These are phyloP conservation scores for Ogataea paraovalis DNA, from an alignment of 805 yeast genomes.

Conservation along the genomic window DNA sequence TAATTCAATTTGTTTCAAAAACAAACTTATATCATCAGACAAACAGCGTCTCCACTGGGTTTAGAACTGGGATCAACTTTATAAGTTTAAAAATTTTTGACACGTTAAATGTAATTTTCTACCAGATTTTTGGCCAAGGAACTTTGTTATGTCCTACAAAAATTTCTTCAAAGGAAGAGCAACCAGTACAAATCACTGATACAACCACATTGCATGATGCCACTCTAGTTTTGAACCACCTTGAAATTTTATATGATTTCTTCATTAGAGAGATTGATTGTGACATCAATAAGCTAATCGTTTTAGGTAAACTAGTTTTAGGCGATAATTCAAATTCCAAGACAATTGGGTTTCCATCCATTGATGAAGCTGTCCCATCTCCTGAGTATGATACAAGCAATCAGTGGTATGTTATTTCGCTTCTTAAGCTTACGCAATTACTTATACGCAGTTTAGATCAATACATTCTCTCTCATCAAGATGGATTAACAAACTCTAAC, in stretches of 20 bases:
- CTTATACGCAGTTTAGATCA: slow-evolving; percentile 29
- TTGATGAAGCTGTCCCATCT: slow-evolving; percentile 13
- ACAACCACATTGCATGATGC: slow-evolving; percentile 18
- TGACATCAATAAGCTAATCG: slow-evolving; percentile 32
- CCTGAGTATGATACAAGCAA: slow-evolving; percentile 12
- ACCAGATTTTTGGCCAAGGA: slow-evolving; percentile 22
- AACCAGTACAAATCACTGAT: slow-evolving; percentile 5
- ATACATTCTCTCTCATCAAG: slow-evolving; percentile 30
- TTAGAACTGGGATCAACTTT: slow-evolving; percentile 26
- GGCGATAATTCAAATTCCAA: slow-evolving; percentile 13
- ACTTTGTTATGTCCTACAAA: slow-evolving; percentile 10
- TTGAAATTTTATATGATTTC: slow-evolving; percentile 27
- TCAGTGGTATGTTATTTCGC: slow-evolving; percentile 26
- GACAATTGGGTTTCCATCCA: slow-evolving; percentile 17
- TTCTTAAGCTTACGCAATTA: slow-evolving; percentile 26
- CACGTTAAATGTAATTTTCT: slow-evolving; percentile 20
- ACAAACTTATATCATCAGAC: slow-evolving; percentile 31
- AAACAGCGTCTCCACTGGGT: slow-evolving; percentile 22
- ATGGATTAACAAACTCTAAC: slow-evolving; percentile 21
- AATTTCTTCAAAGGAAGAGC: slow-evolving; percentile 17
- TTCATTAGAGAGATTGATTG: slow-evolving; percentile 30
- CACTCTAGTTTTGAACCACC: slow-evolving; percentile 21
- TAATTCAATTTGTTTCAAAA: slow-evolving; percentile 29
- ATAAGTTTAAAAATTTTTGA: slow-evolving; percentile 28
- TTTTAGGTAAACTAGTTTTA: slow-evolving; percentile 24